Conservation (phyloP, 139 green algal genomes). For the Micromonas pusilla region DNA sequence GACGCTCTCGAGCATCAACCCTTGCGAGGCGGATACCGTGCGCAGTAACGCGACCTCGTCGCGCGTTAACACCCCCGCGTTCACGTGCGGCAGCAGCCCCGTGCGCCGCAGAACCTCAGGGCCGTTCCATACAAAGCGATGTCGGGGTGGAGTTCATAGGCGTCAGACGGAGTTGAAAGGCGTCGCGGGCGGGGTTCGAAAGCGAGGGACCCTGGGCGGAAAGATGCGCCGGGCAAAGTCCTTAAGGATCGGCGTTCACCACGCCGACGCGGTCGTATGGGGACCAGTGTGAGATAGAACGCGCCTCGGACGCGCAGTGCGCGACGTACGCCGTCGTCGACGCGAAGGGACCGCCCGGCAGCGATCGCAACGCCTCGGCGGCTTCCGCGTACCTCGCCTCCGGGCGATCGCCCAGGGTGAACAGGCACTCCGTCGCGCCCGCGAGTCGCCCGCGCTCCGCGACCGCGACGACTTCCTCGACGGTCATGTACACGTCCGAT, state of each 20-base stretch:
- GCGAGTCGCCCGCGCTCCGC: conserved; percentile 47
- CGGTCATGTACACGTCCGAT: conserved; percentile 65
- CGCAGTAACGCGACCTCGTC: conserved; percentile 39
- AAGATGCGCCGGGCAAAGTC: no score
- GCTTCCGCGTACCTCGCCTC: conserved; percentile 65
- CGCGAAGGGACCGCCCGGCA: no score
- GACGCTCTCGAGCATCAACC: conserved; percentile 78
- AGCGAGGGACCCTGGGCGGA: no score
- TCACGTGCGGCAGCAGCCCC: conserved; percentile 44
- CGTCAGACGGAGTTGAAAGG: no score
- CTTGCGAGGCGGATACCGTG: conserved; percentile 61
- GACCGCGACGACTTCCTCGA: conserved; percentile 67
- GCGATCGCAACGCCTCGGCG: conserved; percentile 62
- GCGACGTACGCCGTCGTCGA: conserved; percentile 71
- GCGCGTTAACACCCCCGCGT: conserved; percentile 63
- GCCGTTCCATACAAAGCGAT: no score
- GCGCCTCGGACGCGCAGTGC: conserved; percentile 54
- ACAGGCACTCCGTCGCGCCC: conserved; percentile 77
- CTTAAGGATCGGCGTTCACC: no score
- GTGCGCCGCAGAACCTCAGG: conserved; percentile 3
- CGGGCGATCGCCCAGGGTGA: conserved; percentile 84
- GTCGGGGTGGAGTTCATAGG: no score
- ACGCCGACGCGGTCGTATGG: no score
- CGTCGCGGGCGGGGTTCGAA: no score
- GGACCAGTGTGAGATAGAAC: conserved; percentile 76